These are phyloP conservation scores for Acanthamoeba lenticulata DNA, from an alignment of 208 protist species.

Conservation along the genomic window DNA sequence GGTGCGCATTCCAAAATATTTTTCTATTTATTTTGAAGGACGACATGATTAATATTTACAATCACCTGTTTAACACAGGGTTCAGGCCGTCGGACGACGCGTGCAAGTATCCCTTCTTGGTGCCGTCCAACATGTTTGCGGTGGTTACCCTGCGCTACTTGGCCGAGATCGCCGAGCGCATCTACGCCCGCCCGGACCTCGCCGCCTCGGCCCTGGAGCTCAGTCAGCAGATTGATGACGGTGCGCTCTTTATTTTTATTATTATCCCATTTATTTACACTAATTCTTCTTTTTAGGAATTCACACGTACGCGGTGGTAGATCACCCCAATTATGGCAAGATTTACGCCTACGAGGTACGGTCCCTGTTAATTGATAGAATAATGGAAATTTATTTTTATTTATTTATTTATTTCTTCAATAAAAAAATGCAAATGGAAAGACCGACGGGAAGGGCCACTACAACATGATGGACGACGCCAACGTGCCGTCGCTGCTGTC, in stretches of 20 bases:
- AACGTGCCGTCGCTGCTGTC: constrained; percentile 76
- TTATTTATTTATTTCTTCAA: too few relatives aligned
- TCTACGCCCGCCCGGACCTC: background rate
- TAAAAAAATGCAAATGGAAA: background rate
- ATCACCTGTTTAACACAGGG: background rate
- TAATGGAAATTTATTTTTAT: background rate
- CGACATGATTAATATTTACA: background rate
- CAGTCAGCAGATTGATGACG: constrained; percentile 46
- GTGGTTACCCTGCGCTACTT: constrained; percentile 64
- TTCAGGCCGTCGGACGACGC: constrained; percentile 79
- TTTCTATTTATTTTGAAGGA: background rate
- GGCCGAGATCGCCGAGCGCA: background rate
- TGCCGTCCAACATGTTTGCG: constrained; percentile 78
- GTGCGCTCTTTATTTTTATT: background rate
- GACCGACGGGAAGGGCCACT: constrained; percentile 70
- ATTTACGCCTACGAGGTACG: constrained; percentile 79
- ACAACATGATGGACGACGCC: constrained; percentile 79
- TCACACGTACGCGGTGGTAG: constrained; percentile 54
- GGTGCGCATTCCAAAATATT: background rate
- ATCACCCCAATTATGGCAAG: constrained; percentile 20
- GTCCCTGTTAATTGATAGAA: background rate
- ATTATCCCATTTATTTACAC: background rate
- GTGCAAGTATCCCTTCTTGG: constrained; percentile 63
- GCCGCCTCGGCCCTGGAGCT: background rate
- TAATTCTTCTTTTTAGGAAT: constrained; percentile 4